Evolutionary conservation across 1,284 basidiomycete genomes (phyloP).

Genomic region (Leccinum angustisporum): DNA sequence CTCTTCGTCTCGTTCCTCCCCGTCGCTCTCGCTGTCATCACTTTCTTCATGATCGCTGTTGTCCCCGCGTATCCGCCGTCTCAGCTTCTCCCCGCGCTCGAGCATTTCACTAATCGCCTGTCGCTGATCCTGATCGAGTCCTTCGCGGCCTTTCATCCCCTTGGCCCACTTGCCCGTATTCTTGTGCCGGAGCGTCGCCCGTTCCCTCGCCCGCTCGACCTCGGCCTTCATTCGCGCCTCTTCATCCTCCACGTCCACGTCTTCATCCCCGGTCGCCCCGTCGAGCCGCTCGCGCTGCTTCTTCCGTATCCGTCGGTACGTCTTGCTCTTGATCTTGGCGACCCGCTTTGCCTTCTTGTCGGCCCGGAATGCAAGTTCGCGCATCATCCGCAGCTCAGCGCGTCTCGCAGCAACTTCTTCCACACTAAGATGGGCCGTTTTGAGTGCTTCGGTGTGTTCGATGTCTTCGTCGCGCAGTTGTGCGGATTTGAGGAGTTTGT

Average conservation of each 20-base stretch:
- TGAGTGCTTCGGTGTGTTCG: slow-evolving; percentile 74
- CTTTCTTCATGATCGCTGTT: slow-evolving; percentile 47
- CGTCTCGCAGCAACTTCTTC: slow-evolving; percentile 85
- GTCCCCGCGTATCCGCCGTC: slow-evolving; percentile 68
- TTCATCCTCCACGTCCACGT: slow-evolving; percentile 43
- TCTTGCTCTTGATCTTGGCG: slow-evolving; percentile 95
- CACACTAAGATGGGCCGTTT: slow-evolving; percentile 76
- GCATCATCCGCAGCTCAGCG: slow-evolving; percentile 81
- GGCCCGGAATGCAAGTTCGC: slow-evolving; percentile 93
- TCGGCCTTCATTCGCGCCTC: slow-evolving; percentile 70
- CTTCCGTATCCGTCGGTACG: slow-evolving; percentile 84
- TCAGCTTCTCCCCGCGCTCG: slow-evolving; percentile 67
- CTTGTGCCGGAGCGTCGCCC: slow-evolving; percentile 85
- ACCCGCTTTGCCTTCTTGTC: slow-evolving; percentile 90
- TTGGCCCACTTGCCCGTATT: slow-evolving; percentile 82
- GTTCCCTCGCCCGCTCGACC: slow-evolving; percentile 76
- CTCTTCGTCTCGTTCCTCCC: slow-evolving; percentile 44
- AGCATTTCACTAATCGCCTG: slow-evolving; percentile 80
- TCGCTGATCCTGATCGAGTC: slow-evolving; percentile 64
- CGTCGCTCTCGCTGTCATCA: slow-evolving; percentile 47
- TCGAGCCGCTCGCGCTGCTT: slow-evolving; percentile 69
- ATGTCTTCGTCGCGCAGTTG: slow-evolving; percentile 81
- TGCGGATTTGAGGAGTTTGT: slow-evolving; percentile 73
- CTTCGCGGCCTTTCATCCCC: slow-evolving; percentile 64
- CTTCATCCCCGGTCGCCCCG: slow-evolving; percentile 44